phyloP scores from a whole-genome alignment of 176 grass and related monocot species.

The Musa schizocarpa region DNA sequence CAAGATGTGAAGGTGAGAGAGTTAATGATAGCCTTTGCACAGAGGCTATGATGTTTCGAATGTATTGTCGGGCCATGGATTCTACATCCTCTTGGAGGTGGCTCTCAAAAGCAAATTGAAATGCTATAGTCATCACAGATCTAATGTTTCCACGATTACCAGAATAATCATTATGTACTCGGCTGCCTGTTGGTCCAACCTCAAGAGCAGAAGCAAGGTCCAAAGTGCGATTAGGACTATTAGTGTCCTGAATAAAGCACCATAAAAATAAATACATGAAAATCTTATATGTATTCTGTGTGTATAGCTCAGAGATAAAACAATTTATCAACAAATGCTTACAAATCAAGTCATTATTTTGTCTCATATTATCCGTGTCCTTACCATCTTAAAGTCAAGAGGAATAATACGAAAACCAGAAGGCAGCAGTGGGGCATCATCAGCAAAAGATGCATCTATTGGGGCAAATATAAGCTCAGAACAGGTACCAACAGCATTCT shows the following conservation, averaged over 20 bases:
- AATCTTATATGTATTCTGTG: neutral
- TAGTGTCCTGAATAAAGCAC: conserved; percentile 1
- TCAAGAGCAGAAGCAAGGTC: conserved; percentile 26
- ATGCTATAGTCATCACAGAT: conserved; percentile 20
- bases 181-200: conserved; percentile 12
- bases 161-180: neutral
- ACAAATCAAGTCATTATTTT: neutral
- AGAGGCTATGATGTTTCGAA: conserved; percentile 15
- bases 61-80: conserved; percentile 23
- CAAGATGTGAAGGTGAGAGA: conserved; percentile 15
- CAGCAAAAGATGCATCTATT: conserved; percentile 26
- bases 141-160: neutral
- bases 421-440: conserved; percentile 20
- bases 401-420: conserved; percentile 29
- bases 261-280: neutral
- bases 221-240: conserved; percentile 6
- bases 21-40: conserved; percentile 23
- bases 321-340: neutral
- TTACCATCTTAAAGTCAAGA: conserved; percentile 13
- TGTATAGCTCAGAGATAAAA: neutral
- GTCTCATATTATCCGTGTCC: neutral
- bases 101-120: conserved; percentile 28
- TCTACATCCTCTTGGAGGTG: conserved; percentile 13
- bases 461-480: conserved; percentile 28
- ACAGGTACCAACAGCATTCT: conserved; percentile 20